Conservation (phyloP, 2,329 filamentous ascomycete genomes). For the Cladosporium sp. region DNA sequence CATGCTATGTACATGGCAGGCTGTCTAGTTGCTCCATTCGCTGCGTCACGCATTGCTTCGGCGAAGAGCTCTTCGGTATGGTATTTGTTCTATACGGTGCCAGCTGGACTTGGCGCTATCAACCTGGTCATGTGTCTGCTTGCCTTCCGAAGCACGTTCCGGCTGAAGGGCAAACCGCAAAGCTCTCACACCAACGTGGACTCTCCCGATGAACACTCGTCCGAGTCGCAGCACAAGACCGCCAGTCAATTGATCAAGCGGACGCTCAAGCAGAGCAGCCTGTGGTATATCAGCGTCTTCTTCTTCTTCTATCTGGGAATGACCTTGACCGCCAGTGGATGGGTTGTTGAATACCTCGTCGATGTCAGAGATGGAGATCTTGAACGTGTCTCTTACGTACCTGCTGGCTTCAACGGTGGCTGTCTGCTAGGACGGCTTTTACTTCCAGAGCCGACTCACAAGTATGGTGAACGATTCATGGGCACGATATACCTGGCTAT, state of each 20-base stretch:
- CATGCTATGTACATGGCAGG: constrained; percentile 25
- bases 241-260: constrained; percentile 48
- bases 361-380: constrained; percentile 59
- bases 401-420: constrained; percentile 61
- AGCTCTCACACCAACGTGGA: background rate
- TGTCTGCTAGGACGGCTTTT: constrained; percentile 53
- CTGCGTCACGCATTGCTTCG: constrained; percentile 23
- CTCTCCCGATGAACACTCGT: constrained; percentile 28
- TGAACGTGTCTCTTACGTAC: constrained; percentile 61
- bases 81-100: constrained; percentile 25
- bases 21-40: constrained; percentile 21
- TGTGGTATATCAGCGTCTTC: constrained; percentile 63
- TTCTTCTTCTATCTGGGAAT: constrained; percentile 65
- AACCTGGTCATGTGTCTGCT: constrained; percentile 22
- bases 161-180: constrained; percentile 50
- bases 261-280: constrained; percentile 46
- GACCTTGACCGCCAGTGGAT: constrained; percentile 58
- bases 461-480: constrained; percentile 60
- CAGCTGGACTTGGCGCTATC: constrained; percentile 22
- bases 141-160: constrained; percentile 21
- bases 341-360: constrained; percentile 66
- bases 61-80: constrained; percentile 18
- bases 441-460: constrained; percentile 51
- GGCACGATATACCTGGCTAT: constrained; percentile 55
- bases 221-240: constrained; percentile 15